phyloP scores from a whole-genome alignment of 1,139 yeast species.

The Pichia norvegensis region DNA sequence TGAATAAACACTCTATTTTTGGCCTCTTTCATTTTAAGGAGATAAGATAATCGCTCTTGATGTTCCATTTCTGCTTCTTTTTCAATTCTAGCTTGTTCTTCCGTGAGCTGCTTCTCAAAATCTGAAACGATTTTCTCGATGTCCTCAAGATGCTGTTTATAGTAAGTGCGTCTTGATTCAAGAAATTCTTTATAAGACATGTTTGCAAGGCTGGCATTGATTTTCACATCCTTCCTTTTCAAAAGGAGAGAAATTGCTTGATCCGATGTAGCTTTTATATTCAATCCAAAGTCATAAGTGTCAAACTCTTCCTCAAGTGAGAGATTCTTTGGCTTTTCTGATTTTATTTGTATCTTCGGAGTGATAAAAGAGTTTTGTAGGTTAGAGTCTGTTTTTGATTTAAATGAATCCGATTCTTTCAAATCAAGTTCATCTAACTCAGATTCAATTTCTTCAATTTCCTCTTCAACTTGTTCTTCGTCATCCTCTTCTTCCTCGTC shows the following conservation, averaged over 20 bases:
- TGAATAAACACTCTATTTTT: slow-evolving; percentile 3
- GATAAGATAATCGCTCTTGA: not conserved
- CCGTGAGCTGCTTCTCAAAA: slow-evolving; percentile 1
- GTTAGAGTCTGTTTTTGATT: not conserved
- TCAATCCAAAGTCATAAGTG: not conserved
- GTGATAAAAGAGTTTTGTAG: not conserved
- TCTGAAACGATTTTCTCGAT: slow-evolving; percentile 3
- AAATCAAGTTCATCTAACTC: slow-evolving; percentile 6
- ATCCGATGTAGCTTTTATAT: not conserved
- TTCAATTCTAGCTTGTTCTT: not conserved
- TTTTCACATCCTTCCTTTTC: not conserved
- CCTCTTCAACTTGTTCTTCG: not conserved
- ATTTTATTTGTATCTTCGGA: not conserved
- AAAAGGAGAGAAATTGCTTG: not conserved
- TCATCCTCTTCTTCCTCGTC: not conserved
- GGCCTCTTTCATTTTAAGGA: slow-evolving; percentile 2
- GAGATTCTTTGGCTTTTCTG: not conserved
- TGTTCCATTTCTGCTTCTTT: slow-evolving; percentile 1
- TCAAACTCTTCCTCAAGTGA: slow-evolving; percentile 7
- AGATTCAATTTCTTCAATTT: slow-evolving; percentile 6
- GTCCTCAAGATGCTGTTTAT: slow-evolving; percentile 2
- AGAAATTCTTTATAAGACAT: slow-evolving; percentile 5
- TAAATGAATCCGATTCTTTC: not conserved
- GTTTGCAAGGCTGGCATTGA: not conserved
- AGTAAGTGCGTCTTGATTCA: not conserved